Percentiles rank a stretch among this genome's conserved stretches.
phyloP scores from a whole-genome alignment of 768 basidiomycete species.

The Kwoniella mangroviensis region DNA sequence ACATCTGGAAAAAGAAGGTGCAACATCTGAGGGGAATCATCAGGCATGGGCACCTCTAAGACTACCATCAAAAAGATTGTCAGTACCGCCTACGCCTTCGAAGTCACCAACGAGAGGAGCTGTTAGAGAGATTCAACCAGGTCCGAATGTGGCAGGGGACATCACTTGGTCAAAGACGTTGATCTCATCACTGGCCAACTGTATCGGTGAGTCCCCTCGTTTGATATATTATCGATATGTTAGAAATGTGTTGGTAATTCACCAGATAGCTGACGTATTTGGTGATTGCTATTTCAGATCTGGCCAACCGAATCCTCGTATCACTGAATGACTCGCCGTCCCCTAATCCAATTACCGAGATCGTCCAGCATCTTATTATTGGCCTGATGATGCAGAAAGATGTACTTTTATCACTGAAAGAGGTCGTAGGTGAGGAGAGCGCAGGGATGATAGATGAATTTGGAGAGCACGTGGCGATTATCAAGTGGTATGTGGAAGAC shows the following conservation, averaged over 20 bases:
- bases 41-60: neutral
- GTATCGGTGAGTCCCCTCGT: conserved; percentile 14
- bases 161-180: conserved; percentile 15
- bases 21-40: neutral
- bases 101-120: neutral
- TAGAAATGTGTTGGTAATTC: neutral
- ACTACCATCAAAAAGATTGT: neutral
- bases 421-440: conserved; percentile 5
- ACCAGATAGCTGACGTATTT: neutral
- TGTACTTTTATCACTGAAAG: neutral
- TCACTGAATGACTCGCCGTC: neutral
- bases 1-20: neutral
- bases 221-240: neutral
- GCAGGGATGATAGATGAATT: conserved; percentile 3
- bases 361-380: neutral
- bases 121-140: neutral
- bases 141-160: neutral
- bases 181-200: conserved; percentile 9
- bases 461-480: neutral
- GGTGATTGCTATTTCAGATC: neutral
- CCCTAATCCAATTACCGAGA: conserved; percentile 1
- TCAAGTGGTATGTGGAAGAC: conserved; percentile 6
- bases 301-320: conserved; percentile 4
- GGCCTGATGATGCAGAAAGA: conserved; percentile 17
- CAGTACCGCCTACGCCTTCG: neutral